Percentiles rank a stretch among this genome's conserved stretches.
phyloP scores from a whole-genome alignment of 2,329 filamentous ascomycete genomes.

The Escovopsis sp. region DNA sequence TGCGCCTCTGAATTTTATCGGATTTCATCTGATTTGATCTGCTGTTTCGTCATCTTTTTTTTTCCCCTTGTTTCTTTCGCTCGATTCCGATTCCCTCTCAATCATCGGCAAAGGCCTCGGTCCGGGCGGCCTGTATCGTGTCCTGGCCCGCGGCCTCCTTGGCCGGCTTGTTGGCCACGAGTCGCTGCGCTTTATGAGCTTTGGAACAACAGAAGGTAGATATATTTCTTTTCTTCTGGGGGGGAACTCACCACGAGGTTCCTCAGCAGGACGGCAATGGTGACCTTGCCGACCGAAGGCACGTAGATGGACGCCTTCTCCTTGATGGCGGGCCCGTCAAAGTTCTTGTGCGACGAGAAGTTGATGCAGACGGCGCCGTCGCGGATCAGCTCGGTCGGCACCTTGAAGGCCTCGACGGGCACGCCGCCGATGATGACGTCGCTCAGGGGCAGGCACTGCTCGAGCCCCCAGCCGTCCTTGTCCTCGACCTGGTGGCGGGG shows the following conservation, averaged over 20 bases:
- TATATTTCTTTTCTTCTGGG: no score
- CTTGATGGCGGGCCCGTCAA: conserved; percentile 70
- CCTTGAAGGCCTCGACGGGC: conserved; percentile 76
- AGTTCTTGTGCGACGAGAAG: conserved; percentile 93
- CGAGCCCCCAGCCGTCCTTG: conserved; percentile 62
- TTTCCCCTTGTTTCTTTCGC: neutral
- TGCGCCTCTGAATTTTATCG: no score
- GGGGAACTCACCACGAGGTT: conserved; percentile 63
- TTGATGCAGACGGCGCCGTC: conserved; percentile 98
- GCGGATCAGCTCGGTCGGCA: conserved; percentile 66
- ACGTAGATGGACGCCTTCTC: conserved; percentile 96
- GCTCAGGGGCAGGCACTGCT: conserved; percentile 71
- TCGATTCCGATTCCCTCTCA: neutral
- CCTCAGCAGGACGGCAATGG: conserved; percentile 77
- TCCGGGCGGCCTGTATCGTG: conserved; percentile 25
- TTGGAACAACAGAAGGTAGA: neutral
- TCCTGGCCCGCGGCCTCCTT: conserved; percentile 22
- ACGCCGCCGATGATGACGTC: conserved; percentile 94
- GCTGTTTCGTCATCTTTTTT: no score
- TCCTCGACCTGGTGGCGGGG: conserved; percentile 76
- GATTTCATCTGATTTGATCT: no score
- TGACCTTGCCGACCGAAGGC: conserved; percentile 93
- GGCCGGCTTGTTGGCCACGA: conserved; percentile 34
- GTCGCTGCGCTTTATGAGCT: conserved; percentile 25
- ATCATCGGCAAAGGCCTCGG: conserved; percentile 26